These are phyloP conservation scores for Xylariales sp. DNA, from an alignment of 2,329 filamentous ascomycete species.

Conservation along the genomic window DNA sequence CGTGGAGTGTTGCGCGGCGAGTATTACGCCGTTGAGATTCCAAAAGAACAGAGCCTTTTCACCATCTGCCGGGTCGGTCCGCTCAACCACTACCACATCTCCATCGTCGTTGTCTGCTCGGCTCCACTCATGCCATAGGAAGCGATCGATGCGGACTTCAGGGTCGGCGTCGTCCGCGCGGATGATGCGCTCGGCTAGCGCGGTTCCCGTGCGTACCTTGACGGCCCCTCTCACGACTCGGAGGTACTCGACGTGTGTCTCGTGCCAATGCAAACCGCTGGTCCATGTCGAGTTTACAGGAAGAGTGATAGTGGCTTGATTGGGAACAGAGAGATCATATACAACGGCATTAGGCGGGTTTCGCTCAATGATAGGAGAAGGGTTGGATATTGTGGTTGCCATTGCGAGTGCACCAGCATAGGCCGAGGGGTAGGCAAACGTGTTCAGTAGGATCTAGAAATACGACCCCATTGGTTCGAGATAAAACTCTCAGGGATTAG, in stretches of 20 bases:
- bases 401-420: no score
- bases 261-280: slow-evolving; percentile 46
- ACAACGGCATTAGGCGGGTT: slow-evolving; percentile 64
- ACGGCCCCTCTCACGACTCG: slow-evolving; percentile 26
- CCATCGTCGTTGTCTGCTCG: slow-evolving; percentile 28
- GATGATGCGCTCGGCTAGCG: slow-evolving; percentile 21
- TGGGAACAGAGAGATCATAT: slow-evolving; percentile 36
- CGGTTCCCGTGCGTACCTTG: slow-evolving; percentile 24
- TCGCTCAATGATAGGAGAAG: no score
- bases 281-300: slow-evolving; percentile 39
- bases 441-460: no score
- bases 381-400: no score
- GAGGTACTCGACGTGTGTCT: slow-evolving; percentile 40
- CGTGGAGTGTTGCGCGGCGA: no score
- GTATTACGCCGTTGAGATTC: slow-evolving; percentile 40
- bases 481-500: no score
- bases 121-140: slow-evolving; percentile 41
- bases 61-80: slow-evolving; percentile 40
- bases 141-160: slow-evolving; percentile 30
- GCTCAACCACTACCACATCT: slow-evolving; percentile 37
- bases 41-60: slow-evolving; percentile 44
- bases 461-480: no score
- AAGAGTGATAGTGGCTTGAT: slow-evolving; percentile 36
- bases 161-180: slow-evolving; percentile 13
- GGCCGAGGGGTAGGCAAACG: no score